Evolutionary conservation across 2,329 filamentous ascomycete species (phyloP), one percentile per base, ranked within the genome.

Genomic region (Hansfordia pulvinata): DNA sequence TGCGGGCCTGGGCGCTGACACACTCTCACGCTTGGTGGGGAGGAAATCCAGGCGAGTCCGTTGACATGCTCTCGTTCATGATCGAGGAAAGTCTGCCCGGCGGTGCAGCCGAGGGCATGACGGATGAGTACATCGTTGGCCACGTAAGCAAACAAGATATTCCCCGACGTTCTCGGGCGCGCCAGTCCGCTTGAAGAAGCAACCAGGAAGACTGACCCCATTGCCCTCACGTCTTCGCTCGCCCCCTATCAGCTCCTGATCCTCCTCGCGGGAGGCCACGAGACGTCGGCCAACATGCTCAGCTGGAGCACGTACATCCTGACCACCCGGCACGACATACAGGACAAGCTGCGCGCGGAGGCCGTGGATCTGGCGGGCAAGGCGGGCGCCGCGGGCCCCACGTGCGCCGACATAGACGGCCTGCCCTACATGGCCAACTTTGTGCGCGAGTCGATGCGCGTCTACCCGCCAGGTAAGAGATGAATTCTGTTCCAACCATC

Each of bases 341-440:
- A 55, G 29, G 34, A 40, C 8, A 36, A 30, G 3, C 33, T 55
- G 5, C 47, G 51, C 6, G 34, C 23, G 18, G 52, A 56, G 35
- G 41, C 51, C n/a, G 20, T 17, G 16, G 28, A 20, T 2, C 27
- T 48, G 1, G 29, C 43, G 6, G 18, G 31, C 3, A 20, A 20
- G 2, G n/a, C n/a, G n/a, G n/a, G n/a, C n/a, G 30, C 23, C 17
- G 19, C 35, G 2, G 18, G 37, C 6, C 43, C 44, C 9, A 33
- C 36, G 8, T 46, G 43, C 28, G 37, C 35, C 10, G 35, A 47
- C 2, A 42, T 54, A 8, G 42, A 41, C 8, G 30, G 20, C 4
- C 34, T 55, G 3, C 39, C 35, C 0, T 56, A 52, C 31, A 31
- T 56, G 6, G 35, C 52, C 31, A 44, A 46, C 17, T 53, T 57